Percentiles rank a stretch among this genome's conserved stretches.
Conservation (phyloP, 1,139 yeast species). For the Torulaspora globosa region DNA sequence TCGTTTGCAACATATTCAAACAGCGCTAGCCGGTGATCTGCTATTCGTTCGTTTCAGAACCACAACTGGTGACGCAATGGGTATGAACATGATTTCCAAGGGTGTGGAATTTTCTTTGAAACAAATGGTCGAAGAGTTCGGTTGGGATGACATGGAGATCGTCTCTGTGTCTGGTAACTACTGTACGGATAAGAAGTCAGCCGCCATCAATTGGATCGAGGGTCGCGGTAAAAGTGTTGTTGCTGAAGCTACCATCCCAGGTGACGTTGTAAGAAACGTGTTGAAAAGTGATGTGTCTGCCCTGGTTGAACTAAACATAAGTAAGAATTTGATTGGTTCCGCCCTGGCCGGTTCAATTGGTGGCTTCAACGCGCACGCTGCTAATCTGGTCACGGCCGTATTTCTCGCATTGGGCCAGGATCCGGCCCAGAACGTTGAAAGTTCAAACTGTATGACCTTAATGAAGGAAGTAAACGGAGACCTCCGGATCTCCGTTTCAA, state of each 20-base stretch:
- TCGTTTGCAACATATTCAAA: conserved; percentile 80
- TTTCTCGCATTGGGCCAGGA: conserved; percentile 96
- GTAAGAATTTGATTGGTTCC: conserved; percentile 89
- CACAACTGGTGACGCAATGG: conserved; percentile 99
- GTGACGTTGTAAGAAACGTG: conserved; percentile 70
- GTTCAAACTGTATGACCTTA: conserved; percentile 93
- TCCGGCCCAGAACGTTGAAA: conserved; percentile 97
- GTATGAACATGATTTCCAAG: conserved; percentile 99
- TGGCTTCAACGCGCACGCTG: conserved; percentile 98
- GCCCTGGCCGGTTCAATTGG: conserved; percentile 99
- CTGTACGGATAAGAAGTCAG: conserved; percentile 96
- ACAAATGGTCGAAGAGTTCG: conserved; percentile 81
- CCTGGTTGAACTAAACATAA: conserved; percentile 79
- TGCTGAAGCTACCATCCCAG: conserved; percentile 93
- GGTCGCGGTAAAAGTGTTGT: conserved; percentile 98
- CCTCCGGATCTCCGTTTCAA: conserved; percentile 84
- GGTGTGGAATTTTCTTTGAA: conserved; percentile 89
- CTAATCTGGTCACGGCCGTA: conserved; percentile 90
- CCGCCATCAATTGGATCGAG: conserved; percentile 98
- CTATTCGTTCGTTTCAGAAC: conserved; percentile 89
- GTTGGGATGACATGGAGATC: conserved; percentile 90
- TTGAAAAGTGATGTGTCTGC: conserved; percentile 91
- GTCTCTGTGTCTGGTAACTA: conserved; percentile 94
- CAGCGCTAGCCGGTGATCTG: conserved; percentile 93
- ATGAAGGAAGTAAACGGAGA: conserved; percentile 85